Evolutionary conservation across 805 yeast species (phyloP).

Genomic region (Pichia thaimueangensis): DNA sequence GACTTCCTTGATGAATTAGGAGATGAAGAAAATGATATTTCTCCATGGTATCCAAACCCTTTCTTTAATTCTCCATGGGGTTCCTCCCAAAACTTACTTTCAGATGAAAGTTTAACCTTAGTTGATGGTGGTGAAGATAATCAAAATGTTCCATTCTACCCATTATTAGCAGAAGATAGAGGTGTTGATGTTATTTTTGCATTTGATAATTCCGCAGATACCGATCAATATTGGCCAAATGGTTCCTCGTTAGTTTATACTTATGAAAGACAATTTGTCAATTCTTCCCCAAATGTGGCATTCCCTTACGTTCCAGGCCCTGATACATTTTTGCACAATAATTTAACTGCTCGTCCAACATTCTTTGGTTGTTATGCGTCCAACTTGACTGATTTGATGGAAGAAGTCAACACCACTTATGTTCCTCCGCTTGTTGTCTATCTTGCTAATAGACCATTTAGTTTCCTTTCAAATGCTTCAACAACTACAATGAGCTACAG

Average conservation of each 20-base stretch:
- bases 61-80: constrained; percentile 42
- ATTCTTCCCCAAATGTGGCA: constrained; percentile 50
- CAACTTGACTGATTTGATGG: constrained; percentile 50
- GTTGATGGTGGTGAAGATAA: constrained; percentile 79
- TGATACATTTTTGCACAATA: constrained; percentile 49
- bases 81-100: constrained; percentile 32
- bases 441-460: constrained; percentile 64
- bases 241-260: constrained; percentile 55
- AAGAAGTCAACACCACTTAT: constrained; percentile 30
- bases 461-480: constrained; percentile 63
- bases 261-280: constrained; percentile 50
- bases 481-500: constrained; percentile 62
- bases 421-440: constrained; percentile 74
- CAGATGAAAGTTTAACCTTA: constrained; percentile 41
- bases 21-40: constrained; percentile 55
- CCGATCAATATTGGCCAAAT: constrained; percentile 56
- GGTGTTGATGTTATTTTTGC: constrained; percentile 60
- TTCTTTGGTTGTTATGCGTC: constrained; percentile 78
- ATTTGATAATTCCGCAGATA: constrained; percentile 61
- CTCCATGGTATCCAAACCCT: constrained; percentile 70
- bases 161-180: constrained; percentile 57
- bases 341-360: constrained; percentile 62
- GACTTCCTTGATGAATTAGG: constrained; percentile 37
- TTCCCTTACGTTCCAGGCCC: constrained; percentile 80
- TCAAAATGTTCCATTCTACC: constrained; percentile 64